These are phyloP conservation scores for Pseudocohnilembus persalinus DNA, from an alignment of 169 alveolate genomes.

Conservation along the genomic window DNA sequence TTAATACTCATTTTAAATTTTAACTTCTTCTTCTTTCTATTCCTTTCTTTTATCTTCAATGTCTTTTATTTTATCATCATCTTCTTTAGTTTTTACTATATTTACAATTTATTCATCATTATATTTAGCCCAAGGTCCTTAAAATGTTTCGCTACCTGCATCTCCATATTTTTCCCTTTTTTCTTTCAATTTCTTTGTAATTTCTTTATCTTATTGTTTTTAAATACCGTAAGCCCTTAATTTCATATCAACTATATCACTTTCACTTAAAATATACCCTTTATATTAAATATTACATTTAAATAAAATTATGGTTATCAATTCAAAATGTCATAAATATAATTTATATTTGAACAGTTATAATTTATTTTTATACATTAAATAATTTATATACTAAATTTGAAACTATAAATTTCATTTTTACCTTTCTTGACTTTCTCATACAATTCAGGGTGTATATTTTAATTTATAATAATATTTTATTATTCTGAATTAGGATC, in stretches of 20 bases:
- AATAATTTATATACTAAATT: no score
- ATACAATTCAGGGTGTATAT: conserved; percentile 29
- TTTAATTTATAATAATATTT: conserved; percentile 28
- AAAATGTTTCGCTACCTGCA: conserved; percentile 55
- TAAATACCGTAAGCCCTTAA: neutral
- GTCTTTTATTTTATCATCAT: conserved; percentile 49
- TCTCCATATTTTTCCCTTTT: conserved; percentile 54
- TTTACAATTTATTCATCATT: conserved; percentile 62
- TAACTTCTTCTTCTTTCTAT: conserved; percentile 39
- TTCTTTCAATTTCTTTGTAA: conserved; percentile 44
- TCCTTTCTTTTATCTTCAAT: conserved; percentile 58
- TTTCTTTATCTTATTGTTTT: conserved; percentile 32
- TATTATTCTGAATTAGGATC: conserved; percentile 15
- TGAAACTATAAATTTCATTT: no score
- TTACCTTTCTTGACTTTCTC: conserved; percentile 23
- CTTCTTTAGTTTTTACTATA: conserved; percentile 59
- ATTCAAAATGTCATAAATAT: no score
- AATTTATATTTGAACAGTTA: no score
- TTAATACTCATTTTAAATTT: conserved; percentile 9
- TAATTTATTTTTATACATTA: no score
- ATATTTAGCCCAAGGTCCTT: conserved; percentile 84
- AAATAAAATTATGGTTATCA: no score
- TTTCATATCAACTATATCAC: conserved; percentile 26
- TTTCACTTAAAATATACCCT: conserved; percentile 8
- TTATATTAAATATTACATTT: no score